Base-by-base conservation (phyloP, 371 early-diverging fungal species). In the Umbelopsis sp. region DNA sequence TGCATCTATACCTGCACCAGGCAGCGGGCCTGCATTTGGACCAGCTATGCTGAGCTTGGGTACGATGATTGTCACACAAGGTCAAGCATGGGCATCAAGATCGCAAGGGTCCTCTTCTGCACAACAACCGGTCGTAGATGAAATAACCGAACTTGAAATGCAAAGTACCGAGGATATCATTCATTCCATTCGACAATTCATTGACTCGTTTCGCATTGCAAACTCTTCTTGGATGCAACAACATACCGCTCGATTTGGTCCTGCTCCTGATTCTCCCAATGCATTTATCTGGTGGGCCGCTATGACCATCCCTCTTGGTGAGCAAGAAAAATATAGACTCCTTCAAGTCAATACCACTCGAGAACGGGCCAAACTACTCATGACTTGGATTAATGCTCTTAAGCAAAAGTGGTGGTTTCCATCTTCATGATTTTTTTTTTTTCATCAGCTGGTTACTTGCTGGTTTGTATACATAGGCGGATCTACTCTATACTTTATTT, bases 331-430 rank as follows among this genome's bases (percentile, higher is more conserved):
- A 35, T 64, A 64, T 44, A 64, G 25, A 29, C 25, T 64, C 18
- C 64, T 64, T 46, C 45, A 64, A 44, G 24, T 46, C 64, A 64
- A 46, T 11, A 64, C 45, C 18, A 46, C 46, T 22, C 64, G 64
- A n/a, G 64, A 64, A 14, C 64, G 64, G 7, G 45, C 46, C n/a
- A 64, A 64, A n/a, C 12, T 64, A 38, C 14, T 64, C 9, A 45
- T 44, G 45, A 46, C 44, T 12, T 64, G 64, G 64, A 64, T 64
- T 7, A 46, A 64, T 44, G 18, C 64, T 0, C 46, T 64, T 12
- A 64, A 64, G 11, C 45, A 64, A 45, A 44, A 64, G 18, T 46
- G 64, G 64, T 64, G 64, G 64, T 64, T 44, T 64, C 45, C 64
- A 20, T 11, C 35, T 18, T 35, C 35, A 35, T 10, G 22, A 22